Conservation (phyloP, 1,139 yeast species). For the Diutina pseudorugosa region DNA sequence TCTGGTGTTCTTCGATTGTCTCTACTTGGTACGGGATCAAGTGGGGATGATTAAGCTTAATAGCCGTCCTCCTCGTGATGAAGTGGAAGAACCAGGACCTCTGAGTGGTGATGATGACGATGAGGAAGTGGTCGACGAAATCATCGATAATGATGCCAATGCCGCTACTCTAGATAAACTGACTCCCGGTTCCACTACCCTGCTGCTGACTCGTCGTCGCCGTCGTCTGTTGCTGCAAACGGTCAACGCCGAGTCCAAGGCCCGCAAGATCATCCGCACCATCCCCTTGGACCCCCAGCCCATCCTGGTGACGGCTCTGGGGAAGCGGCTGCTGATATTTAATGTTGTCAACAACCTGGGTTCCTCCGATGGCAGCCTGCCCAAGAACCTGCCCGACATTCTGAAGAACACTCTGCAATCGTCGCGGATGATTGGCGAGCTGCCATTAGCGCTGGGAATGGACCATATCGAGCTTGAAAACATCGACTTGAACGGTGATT, state of each 20-base stretch:
- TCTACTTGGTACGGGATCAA: conserved; percentile 72
- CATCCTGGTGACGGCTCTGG: conserved; percentile 23
- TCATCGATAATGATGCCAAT: conserved; percentile 9
- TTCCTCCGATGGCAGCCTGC: not conserved
- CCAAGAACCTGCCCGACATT: not conserved
- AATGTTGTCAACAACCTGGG: conserved; percentile 21
- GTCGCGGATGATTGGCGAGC: not conserved
- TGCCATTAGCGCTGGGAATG: not conserved
- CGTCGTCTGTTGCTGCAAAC: conserved; percentile 40
- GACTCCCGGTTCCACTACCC: conserved; percentile 25
- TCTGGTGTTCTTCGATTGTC: conserved; percentile 80
- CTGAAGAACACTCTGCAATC: not conserved
- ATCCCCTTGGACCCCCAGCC: conserved; percentile 80
- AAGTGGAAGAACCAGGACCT: conserved; percentile 7
- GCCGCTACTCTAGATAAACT: conserved; percentile 12
- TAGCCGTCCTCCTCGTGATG: conserved; percentile 14
- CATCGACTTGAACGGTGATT: conserved; percentile 39
- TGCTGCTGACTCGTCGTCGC: conserved; percentile 21
- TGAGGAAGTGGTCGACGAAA: conserved; percentile 11
- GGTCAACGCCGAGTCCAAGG: conserved; percentile 54
- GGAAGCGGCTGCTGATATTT: conserved; percentile 25
- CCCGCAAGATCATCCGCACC: conserved; percentile 60
- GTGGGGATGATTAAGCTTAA: conserved; percentile 71
- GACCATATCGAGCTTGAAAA: conserved; percentile 1
- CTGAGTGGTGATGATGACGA: conserved; percentile 14